phyloP scores from a whole-genome alignment of 768 basidiomycete genomes.

The Multifurca ochricompacta region DNA sequence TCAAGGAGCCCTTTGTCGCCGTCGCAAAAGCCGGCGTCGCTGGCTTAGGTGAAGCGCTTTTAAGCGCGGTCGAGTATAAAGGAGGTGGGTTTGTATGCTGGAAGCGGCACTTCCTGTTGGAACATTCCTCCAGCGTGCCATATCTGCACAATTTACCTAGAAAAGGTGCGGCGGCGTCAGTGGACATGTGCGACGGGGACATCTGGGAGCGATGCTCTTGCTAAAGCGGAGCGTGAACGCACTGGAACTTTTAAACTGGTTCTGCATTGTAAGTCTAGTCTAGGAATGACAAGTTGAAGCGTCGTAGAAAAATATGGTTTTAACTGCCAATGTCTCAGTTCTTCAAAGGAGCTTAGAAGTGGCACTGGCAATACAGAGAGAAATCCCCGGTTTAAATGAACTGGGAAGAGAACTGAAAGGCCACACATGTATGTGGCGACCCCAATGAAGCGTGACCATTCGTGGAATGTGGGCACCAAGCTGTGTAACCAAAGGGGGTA shows the following conservation, averaged over 20 bases:
- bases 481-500: too few relatives aligned
- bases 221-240: too few relatives aligned
- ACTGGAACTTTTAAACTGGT: neutral
- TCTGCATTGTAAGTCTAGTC: neutral
- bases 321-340: neutral
- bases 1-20: neutral
- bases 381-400: neutral
- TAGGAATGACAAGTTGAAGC: too few relatives aligned
- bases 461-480: neutral
- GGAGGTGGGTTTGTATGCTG: neutral
- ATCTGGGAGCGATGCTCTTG: neutral
- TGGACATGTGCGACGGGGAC: neutral
- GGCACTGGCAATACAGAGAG: neutral
- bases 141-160: slow-evolving; percentile 2
- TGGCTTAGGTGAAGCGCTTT: neutral
- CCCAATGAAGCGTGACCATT: neutral
- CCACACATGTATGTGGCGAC: slow-evolving; percentile 6
- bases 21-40: neutral
- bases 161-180: neutral
- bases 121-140: slow-evolving; percentile 4
- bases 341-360: neutral
- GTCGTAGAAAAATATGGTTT: neutral
- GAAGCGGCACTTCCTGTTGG: neutral
- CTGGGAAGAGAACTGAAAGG: neutral
- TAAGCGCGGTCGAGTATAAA: neutral